Evolutionary conservation across 2,329 filamentous ascomycete genomes (phyloP), one percentile per base, ranked within the genome.

Genomic region (Madurella fahalii): DNA sequence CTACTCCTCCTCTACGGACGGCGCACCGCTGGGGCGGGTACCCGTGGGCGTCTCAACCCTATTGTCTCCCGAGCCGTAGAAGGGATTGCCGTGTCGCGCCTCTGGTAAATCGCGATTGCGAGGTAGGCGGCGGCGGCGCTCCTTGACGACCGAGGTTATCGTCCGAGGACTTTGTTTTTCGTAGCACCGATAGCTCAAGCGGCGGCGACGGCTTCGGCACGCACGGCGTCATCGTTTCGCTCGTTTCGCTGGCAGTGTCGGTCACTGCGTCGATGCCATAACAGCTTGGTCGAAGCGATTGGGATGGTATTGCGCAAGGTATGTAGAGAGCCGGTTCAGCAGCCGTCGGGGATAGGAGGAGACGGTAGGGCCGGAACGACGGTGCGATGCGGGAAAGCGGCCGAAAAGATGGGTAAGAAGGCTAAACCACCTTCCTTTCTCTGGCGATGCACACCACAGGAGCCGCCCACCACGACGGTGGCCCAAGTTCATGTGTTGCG

Each of bases 151-250:
- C 55, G 50, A 43, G 39, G 20, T 46, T 4, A 39, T 45, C 25
- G 50, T 44, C 46, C 31, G 51, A 40, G 50, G 49, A 50, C 40
- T 53, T 47, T 50, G 49, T 54, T 54, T 46, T 50, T 50, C 40
- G 56, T 52, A 58, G 55, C 63, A 59, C 47, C 60, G 51, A 45
- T 59, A 61, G 64, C 58, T 64, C 51, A 62, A 65, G 61, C 64
- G 63, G 64, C 61, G 58, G 61, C 60, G 68, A 68, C 69, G 67
- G 65, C 59, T 64, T 61, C 60, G 65, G 65, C 71, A 67, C 68
- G 64, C 69, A 67, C 68, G 67, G 69, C 70, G 70, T 76, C 74
- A 76, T 76, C 65, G 71, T 74, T 71, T 25, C 25, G 25, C 25
- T 25, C 25, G 25, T 25, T 68, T 37, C 69, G 66, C 67, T 39